Base-by-base conservation (phyloP, 306 rosid species). In the Gynostemma pentaphyllum region DNA sequence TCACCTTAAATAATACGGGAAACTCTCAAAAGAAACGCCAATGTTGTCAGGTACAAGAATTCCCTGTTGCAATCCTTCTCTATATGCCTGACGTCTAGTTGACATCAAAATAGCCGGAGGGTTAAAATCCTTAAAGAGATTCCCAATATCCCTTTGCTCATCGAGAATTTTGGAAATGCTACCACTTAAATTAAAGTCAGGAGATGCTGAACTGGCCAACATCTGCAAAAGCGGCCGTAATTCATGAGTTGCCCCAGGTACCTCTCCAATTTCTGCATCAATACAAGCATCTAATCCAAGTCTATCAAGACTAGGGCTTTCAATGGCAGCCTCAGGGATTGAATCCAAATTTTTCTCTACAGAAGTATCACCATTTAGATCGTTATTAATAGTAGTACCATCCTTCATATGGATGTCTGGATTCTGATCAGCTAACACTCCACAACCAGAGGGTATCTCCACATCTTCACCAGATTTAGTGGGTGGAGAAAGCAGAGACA, bases 1-100 rank as follows among this genome's bases (percentile, higher is more conserved):
- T 66, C 50, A 94, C 99, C 99, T 94, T 70, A 94, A 81, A 79
- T 78, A 94, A 72, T 94, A 94, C 32, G 99, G 99, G 66, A 94
- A 94, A 73, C 67, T 74, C 79, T 88, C 97, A 59, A 94, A 88
- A 30, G 90, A 81, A 68, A 83, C 91, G 55, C 79, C 87, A 67
- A 80, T 86, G 50, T 79, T 73, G 41, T 78, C 87, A 64, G 85
- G 77, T 75, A 63, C 56, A 44, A 94, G 76, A 80, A 94, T 80
- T 76, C 81, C 82, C 71, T 79, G 71, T 45, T 67, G 85, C 71
- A 94, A 65, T 71, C 71, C 86, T 46, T 88, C 89, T 76, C 71
- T 94, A 46, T 78, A 84, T 39, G 89, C 90, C 51, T 86, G 95
- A 45, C 82, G 83, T 62, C 83, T 81, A 41, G 80, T 71, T 39